Evolutionary conservation across 2,329 filamentous ascomycete genomes (phyloP).

Genomic region (Pseudogymnoascus verrucosus): DNA sequence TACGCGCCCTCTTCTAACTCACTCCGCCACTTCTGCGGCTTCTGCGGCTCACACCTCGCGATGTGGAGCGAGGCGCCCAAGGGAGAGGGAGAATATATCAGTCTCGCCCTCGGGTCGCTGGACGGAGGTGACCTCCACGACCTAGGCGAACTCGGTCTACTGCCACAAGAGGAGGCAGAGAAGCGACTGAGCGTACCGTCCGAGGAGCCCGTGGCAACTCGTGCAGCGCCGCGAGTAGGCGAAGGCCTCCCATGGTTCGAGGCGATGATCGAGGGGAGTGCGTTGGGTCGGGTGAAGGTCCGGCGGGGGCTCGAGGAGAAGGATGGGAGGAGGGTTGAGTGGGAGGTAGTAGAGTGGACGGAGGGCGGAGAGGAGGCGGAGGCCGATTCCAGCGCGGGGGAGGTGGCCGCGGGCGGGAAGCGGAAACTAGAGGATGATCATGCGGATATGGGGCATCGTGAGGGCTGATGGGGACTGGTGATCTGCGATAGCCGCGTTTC

Average conservation of each 20-base stretch:
- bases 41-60: conserved; percentile 77
- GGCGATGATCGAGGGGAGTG: conserved; percentile 67
- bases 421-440: conserved; percentile 40
- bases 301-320: conserved; percentile 46
- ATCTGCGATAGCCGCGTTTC: conserved; percentile 1
- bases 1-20: conserved; percentile 53
- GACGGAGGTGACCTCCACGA: conserved; percentile 60
- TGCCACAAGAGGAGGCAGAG: conserved; percentile 42
- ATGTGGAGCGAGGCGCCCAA: conserved; percentile 72
- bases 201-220: conserved; percentile 3
- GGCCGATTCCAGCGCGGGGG: conserved; percentile 17
- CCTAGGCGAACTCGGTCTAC: conserved; percentile 66
- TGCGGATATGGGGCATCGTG: conserved; percentile 9
- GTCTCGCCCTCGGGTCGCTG: conserved; percentile 72
- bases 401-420: conserved; percentile 36
- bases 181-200: conserved; percentile 22
- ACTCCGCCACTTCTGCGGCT: conserved; percentile 80
- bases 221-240: conserved; percentile 25
- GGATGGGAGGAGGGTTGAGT: conserved; percentile 63
- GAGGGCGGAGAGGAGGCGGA: conserved; percentile 36
- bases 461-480: not conserved
- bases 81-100: conserved; percentile 69
- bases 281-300: conserved; percentile 59
- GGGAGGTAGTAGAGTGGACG: conserved; percentile 75
- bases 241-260: conserved; percentile 78